Percentiles rank a stretch among this genome's conserved stretches.
These are phyloP conservation scores for Ustanciosporium gigantosporum DNA, from an alignment of 1,284 basidiomycete genomes.

Conservation along the genomic window DNA sequence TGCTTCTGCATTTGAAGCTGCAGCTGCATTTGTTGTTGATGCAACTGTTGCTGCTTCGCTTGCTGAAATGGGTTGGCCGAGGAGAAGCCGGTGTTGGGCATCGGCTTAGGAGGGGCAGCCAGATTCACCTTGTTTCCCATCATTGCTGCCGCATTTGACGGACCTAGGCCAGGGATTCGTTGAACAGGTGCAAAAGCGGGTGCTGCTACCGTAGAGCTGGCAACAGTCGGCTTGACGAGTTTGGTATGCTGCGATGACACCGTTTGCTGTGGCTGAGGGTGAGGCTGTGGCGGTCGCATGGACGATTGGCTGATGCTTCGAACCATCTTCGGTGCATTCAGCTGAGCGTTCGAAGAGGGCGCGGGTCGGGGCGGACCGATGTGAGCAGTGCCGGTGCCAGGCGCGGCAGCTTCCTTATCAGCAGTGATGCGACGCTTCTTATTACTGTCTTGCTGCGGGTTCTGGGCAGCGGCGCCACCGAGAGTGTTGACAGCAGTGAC, in stretches of 20 bases:
- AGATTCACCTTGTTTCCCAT: not conserved
- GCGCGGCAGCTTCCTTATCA: slow-evolving; percentile 19
- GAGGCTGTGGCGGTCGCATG: slow-evolving; percentile 22
- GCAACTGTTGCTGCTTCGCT: slow-evolving; percentile 38
- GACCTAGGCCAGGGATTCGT: slow-evolving; percentile 6
- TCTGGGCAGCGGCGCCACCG: not conserved
- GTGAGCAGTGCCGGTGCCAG: not conserved
- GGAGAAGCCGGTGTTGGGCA: slow-evolving; percentile 36
- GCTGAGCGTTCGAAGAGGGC: no score
- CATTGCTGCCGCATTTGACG: no score
- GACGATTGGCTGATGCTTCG: slow-evolving; percentile 34
- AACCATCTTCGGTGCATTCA: slow-evolving; percentile 27
- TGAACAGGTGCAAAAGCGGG: no score
- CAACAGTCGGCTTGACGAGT: slow-evolving; percentile 25
- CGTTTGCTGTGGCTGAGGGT: slow-evolving; percentile 22
- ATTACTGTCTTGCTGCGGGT: slow-evolving; percentile 20
- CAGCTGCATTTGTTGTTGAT: slow-evolving; percentile 5
- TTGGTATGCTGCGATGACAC: no score
- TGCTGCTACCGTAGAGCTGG: slow-evolving; percentile 17
- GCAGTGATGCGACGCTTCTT: slow-evolving; percentile 41
- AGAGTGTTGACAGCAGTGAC: slow-evolving; percentile 3
- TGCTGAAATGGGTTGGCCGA: slow-evolving; percentile 39
- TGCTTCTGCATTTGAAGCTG: slow-evolving; percentile 20
- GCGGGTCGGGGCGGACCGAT: not conserved
- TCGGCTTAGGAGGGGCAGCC: slow-evolving; percentile 6